Percentiles rank a stretch among this genome's conserved stretches.
Evolutionary conservation across 108 stramenopile genomes (phyloP).

Genomic region (Aureococcus anophagefferens): DNA sequence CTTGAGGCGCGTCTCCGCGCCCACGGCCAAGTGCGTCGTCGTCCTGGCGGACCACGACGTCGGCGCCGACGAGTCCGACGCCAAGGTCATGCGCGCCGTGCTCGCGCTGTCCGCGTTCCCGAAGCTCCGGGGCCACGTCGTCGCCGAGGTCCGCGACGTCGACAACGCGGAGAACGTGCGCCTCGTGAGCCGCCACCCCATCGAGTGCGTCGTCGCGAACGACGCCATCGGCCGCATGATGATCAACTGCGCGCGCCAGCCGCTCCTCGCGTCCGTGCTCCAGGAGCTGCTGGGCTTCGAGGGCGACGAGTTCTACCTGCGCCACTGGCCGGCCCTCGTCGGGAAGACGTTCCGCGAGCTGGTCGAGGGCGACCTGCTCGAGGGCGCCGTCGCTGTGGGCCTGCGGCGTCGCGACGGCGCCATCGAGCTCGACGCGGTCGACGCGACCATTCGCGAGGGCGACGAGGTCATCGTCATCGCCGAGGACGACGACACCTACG

Average conservation of each 20-base stretch:
- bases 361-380: constrained; percentile 29
- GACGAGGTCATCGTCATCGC: constrained; percentile 38
- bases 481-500: constrained; percentile 40
- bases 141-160: constrained; percentile 39
- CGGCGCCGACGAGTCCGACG: constrained; percentile 40
- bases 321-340: constrained; percentile 33
- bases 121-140: constrained; percentile 25
- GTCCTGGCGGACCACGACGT: constrained; percentile 24
- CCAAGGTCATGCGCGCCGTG: constrained; percentile 33
- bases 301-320: constrained; percentile 38
- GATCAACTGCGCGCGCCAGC: constrained; percentile 41
- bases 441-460: constrained; percentile 23
- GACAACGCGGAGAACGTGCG: constrained; percentile 35
- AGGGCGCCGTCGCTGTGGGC: constrained; percentile 39
- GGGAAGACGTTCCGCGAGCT: constrained; percentile 39
- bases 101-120: constrained; percentile 31
- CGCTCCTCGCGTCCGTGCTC: constrained; percentile 31
- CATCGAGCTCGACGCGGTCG: constrained; percentile 14
- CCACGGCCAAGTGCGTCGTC: no score
- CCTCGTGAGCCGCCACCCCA: constrained; percentile 29
- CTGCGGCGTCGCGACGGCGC: constrained; percentile 21
- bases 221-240: constrained; percentile 43
- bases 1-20: no score
- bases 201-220: constrained; percentile 38
- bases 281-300: constrained; percentile 43